Conservation (phyloP, 129 eudicot species). For the Arctium lappa region DNA sequence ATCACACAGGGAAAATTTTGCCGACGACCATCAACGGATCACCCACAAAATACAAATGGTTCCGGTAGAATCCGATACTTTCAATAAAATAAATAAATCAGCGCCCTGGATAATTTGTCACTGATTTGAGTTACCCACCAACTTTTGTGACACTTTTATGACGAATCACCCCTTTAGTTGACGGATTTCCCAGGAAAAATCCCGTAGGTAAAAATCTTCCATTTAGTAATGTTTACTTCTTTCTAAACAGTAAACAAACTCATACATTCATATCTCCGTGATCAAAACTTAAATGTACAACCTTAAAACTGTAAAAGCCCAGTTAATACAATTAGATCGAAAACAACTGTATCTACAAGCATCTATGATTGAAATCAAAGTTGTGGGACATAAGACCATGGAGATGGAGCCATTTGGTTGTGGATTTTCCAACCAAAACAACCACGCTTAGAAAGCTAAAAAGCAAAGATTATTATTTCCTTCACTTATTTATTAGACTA, state of each 20-base stretch:
- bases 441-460: slow-evolving; percentile 66
- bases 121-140: too few species aligned
- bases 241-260: background rate
- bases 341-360: background rate
- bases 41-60: too few species aligned
- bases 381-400: slow-evolving; percentile 34
- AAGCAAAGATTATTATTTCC: slow-evolving; percentile 15
- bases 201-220: too few species aligned
- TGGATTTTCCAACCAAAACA: slow-evolving; percentile 67
- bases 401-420: slow-evolving; percentile 56
- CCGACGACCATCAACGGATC: too few species aligned
- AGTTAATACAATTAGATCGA: background rate
- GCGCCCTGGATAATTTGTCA: too few species aligned
- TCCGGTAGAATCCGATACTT: too few species aligned
- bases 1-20: too few species aligned
- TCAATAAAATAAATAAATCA: too few species aligned
- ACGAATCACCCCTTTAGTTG: too few species aligned
- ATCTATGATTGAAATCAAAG: background rate
- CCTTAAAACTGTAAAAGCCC: background rate
- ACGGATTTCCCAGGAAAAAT: too few species aligned
- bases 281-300: background rate
- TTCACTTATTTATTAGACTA: slow-evolving; percentile 17
- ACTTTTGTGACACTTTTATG: too few species aligned
- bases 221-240: background rate
- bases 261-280: background rate